These are phyloP conservation scores for Aspergillus phoenicis DNA, from an alignment of 2,329 filamentous ascomycete species.

Conservation along the genomic window DNA sequence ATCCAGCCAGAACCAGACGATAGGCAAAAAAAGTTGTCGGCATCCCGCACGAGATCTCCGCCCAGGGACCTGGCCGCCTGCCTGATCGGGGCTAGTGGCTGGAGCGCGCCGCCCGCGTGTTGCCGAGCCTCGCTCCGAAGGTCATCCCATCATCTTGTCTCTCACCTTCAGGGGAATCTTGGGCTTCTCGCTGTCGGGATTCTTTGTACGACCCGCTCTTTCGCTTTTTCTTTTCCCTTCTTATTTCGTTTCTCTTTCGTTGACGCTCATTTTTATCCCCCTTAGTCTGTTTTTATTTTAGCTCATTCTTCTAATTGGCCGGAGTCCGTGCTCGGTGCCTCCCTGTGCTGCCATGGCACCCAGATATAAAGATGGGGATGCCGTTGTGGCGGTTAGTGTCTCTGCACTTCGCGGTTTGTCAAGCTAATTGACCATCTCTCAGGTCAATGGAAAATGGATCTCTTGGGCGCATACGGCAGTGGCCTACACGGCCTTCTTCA, in stretches of 20 bases:
- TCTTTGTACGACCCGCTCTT: conserved; percentile 20
- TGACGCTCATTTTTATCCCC: conserved; percentile 27
- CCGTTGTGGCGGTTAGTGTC: conserved; percentile 59
- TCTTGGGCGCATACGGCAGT: conserved; percentile 82
- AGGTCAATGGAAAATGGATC: conserved; percentile 86
- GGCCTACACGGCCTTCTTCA: conserved; percentile 82
- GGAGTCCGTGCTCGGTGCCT: conserved; percentile 22
- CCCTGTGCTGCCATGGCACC: conserved; percentile 56
- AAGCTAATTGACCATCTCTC: conserved; percentile 28
- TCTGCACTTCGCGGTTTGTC: neutral
- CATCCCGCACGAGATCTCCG: conserved; percentile 34
- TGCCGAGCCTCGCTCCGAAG: conserved; percentile 21
- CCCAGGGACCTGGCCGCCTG: conserved; percentile 22
- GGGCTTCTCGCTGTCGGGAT: conserved; percentile 21
- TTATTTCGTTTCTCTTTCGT: conserved; percentile 23
- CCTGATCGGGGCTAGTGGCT: conserved; percentile 22
- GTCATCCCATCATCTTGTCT: conserved; percentile 21
- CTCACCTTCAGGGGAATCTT: conserved; percentile 33
- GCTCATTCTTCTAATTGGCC: conserved; percentile 18
- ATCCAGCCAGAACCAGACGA: neutral
- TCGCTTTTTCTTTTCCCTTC: conserved; percentile 30
- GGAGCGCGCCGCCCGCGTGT: conserved; percentile 15
- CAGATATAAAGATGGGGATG: conserved; percentile 64
- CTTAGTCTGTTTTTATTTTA: conserved; percentile 22
- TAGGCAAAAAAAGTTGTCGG: conserved; percentile 34